Percentiles rank a stretch among this genome's conserved stretches.
Evolutionary conservation across 805 yeast species (phyloP).

Genomic region (Blastobotrys mokoenaii): DNA sequence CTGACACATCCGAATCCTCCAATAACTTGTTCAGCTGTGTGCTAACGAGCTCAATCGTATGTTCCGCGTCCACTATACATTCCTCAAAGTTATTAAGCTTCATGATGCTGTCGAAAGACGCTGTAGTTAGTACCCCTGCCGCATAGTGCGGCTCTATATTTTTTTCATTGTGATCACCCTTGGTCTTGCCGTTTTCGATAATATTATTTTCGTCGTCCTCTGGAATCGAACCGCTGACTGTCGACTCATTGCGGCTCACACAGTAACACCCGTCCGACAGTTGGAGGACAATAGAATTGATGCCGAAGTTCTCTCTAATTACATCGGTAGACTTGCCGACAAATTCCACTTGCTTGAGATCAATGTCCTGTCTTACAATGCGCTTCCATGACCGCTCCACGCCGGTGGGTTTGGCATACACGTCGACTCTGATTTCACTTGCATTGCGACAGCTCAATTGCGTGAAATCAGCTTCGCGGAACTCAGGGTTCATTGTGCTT

Average conservation of each 20-base stretch:
- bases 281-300: constrained; percentile 14
- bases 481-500: constrained; percentile 19
- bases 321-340: constrained; percentile 14
- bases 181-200: neutral
- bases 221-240: neutral
- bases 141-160: too few relatives aligned
- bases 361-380: constrained; percentile 7
- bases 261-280: constrained; percentile 19
- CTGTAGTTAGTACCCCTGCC: neutral
- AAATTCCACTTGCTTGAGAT: constrained; percentile 12
- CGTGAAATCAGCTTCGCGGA: constrained; percentile 15
- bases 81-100: constrained; percentile 25
- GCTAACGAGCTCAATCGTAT: constrained; percentile 13
- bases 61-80: constrained; percentile 23
- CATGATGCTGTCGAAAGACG: constrained; percentile 22
- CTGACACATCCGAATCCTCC: neutral
- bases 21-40: constrained; percentile 14
- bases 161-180: neutral
- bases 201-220: neutral
- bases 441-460: constrained; percentile 8
- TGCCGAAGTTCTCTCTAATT: constrained; percentile 9
- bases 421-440: constrained; percentile 8
- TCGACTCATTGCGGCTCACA: too few relatives aligned
- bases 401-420: constrained; percentile 9
- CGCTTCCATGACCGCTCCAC: constrained; percentile 3